Conservation (phyloP, 805 yeast genomes). For the Ascoidea tarda region DNA sequence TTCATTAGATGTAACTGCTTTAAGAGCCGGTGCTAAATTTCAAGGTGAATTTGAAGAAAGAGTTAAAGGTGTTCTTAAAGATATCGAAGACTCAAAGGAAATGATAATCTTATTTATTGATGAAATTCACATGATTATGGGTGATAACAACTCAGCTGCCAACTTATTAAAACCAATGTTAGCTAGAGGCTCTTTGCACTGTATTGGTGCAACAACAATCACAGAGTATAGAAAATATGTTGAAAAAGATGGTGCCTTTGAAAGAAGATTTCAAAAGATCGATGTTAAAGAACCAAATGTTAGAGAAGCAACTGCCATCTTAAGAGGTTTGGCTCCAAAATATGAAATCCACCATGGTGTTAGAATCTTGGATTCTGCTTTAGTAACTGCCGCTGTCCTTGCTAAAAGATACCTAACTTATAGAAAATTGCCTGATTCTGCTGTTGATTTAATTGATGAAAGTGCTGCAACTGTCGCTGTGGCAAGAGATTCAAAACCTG, state of each 20-base stretch:
- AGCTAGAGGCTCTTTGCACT: constrained; percentile 92
- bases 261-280: constrained; percentile 94
- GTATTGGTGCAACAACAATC: constrained; percentile 96
- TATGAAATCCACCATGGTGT: constrained; percentile 98
- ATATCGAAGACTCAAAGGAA: constrained; percentile 75
- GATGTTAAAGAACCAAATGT: constrained; percentile 92
- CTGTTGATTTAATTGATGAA: constrained; percentile 92
- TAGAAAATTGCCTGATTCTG: constrained; percentile 93
- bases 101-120: constrained; percentile 88
- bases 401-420: constrained; percentile 92
- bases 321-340: constrained; percentile 90
- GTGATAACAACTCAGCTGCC: constrained; percentile 96
- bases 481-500: constrained; percentile 96
- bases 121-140: constrained; percentile 99
- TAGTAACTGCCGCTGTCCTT: constrained; percentile 86
- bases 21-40: constrained; percentile 97
- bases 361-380: constrained; percentile 84
- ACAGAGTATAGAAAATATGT: constrained; percentile 87
- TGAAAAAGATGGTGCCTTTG: constrained; percentile 97
- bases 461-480: constrained; percentile 96
- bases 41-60: constrained; percentile 99
- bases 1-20: constrained; percentile 87
- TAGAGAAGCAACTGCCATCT: constrained; percentile 86
- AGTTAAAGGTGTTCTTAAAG: constrained; percentile 89
- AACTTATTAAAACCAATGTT: constrained; percentile 93